Conservation (phyloP, 1,284 basidiomycete species). For the Moesziomyces sp. region DNA sequence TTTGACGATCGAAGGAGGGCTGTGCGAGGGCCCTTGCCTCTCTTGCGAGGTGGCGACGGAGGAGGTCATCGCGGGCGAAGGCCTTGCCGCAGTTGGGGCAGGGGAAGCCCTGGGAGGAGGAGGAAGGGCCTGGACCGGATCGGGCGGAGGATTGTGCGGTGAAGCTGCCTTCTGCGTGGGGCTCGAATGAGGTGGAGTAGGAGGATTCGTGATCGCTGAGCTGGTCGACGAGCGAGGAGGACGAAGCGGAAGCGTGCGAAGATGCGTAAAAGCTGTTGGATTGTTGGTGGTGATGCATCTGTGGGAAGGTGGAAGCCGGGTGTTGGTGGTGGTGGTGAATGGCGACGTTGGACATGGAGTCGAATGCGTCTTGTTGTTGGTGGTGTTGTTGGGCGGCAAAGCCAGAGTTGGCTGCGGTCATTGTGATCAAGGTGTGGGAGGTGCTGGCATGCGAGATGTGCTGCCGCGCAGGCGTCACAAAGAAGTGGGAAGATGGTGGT, state of each 20-base stretch:
- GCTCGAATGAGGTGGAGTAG: constrained; percentile 39
- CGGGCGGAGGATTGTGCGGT: constrained; percentile 9
- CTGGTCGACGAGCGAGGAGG: constrained; percentile 43
- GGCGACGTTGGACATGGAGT: constrained; percentile 24
- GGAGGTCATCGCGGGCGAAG: constrained; percentile 55
- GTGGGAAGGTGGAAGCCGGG: constrained; percentile 8
- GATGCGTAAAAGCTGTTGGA: constrained; percentile 32
- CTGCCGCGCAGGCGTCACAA: too few species aligned
- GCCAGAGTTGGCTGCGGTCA: too few species aligned
- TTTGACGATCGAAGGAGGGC: constrained; percentile 57
- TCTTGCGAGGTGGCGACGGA: constrained; percentile 54
- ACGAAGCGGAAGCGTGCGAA: constrained; percentile 43
- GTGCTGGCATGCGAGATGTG: too few species aligned
- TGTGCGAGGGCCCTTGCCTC: constrained; percentile 55
- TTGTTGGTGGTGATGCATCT: constrained; percentile 7
- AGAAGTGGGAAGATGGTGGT: too few species aligned
- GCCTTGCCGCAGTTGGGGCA: constrained; percentile 58
- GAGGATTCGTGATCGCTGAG: constrained; percentile 42
- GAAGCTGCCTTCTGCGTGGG: constrained; percentile 25
- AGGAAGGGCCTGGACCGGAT: constrained; percentile 41
- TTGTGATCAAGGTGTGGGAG: too few species aligned
- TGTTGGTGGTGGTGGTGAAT: constrained; percentile 3
- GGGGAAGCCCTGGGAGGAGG: constrained; percentile 40
- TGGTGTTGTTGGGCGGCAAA: not conserved
- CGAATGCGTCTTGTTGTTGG: not conserved